phyloP scores from a whole-genome alignment of 179 eudicot genomes.

The Amaranthus tricolor region DNA sequence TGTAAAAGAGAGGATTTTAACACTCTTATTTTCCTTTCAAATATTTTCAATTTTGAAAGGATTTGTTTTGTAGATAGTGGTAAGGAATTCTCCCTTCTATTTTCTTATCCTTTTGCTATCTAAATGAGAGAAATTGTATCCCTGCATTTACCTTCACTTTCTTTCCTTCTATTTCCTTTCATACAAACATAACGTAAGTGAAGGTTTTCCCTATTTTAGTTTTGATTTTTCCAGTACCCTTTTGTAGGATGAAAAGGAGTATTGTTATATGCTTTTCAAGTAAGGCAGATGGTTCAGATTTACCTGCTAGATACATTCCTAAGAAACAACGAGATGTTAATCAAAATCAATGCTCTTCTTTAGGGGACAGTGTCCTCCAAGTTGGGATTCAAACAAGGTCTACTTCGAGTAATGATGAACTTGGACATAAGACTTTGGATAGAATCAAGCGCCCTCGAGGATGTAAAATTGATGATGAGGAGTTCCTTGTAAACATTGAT shows the following conservation, averaged over 20 bases:
- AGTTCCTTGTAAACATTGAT: not conserved
- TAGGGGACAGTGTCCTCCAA: constrained; percentile 9
- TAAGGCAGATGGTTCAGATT: constrained; percentile 27
- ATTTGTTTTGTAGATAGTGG: too few relatives aligned
- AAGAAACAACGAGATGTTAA: constrained; percentile 32
- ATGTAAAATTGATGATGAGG: not conserved
- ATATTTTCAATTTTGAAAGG: too few relatives aligned
- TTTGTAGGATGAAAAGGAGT: constrained; percentile 28
- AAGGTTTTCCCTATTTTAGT: too few relatives aligned
- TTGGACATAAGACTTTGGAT: not conserved
- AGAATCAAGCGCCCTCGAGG: not conserved
- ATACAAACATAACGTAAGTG: not conserved
- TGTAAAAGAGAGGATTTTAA: too few relatives aligned
- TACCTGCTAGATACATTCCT: constrained; percentile 59
- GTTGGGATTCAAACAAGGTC: constrained; percentile 15
- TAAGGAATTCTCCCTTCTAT: too few relatives aligned
- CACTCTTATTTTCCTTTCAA: too few relatives aligned
- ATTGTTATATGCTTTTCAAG: constrained; percentile 35
- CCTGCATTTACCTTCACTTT: too few relatives aligned
- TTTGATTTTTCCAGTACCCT: constrained; percentile 3
- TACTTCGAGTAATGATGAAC: constrained; percentile 1
- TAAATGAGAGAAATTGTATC: too few relatives aligned
- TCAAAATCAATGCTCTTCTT: constrained; percentile 18
- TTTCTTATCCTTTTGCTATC: too few relatives aligned
- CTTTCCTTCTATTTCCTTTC: too few relatives aligned